A percentile compares a stretch with the other conserved stretches of the same genome.
These are phyloP conservation scores for Fibroporia radiculosa DNA, from an alignment of 768 basidiomycete species.

Conservation along the genomic window DNA sequence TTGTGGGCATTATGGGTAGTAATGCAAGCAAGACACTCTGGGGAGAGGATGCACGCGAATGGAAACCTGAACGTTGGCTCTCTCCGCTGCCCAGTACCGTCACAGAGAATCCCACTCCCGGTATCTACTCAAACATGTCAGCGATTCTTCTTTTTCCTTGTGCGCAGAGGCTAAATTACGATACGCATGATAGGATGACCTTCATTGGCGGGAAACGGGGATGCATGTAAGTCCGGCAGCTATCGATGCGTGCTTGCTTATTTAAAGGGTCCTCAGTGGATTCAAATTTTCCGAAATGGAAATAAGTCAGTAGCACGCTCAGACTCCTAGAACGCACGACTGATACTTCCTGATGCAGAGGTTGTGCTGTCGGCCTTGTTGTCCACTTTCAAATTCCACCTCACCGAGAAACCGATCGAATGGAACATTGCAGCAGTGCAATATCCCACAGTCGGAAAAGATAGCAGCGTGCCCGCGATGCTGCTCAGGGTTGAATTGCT, in stretches of 20 bases:
- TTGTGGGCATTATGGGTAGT: slow-evolving; percentile 33
- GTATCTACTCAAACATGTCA: slow-evolving; percentile 16
- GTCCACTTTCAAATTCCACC: slow-evolving; percentile 18
- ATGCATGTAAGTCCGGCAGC: slow-evolving; percentile 17
- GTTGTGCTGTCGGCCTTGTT: slow-evolving; percentile 21
- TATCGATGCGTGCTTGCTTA: neutral
- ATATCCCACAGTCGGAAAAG: slow-evolving; percentile 18
- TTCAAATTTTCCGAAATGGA: slow-evolving; percentile 11
- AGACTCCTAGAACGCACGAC: neutral
- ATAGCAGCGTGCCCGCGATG: neutral
- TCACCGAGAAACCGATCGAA: slow-evolving; percentile 16
- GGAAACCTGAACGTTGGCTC: slow-evolving; percentile 17
- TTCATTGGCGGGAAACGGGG: slow-evolving; percentile 21
- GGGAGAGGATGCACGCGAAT: slow-evolving; percentile 32
- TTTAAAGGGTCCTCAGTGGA: slow-evolving; percentile 2
- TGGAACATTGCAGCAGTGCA: slow-evolving; percentile 23
- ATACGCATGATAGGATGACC: slow-evolving; percentile 16
- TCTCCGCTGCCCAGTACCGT: slow-evolving; percentile 9
- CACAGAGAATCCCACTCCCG: slow-evolving; percentile 11
- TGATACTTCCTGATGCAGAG: slow-evolving; percentile 12
- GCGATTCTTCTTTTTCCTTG: neutral
- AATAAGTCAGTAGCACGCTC: slow-evolving; percentile 5
- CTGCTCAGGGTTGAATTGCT: neutral
- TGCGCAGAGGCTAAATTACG: neutral
- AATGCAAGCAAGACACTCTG: slow-evolving; percentile 29